Conservation (phyloP, 129 eudicot species). For the Ambrosia artemisiifolia region DNA sequence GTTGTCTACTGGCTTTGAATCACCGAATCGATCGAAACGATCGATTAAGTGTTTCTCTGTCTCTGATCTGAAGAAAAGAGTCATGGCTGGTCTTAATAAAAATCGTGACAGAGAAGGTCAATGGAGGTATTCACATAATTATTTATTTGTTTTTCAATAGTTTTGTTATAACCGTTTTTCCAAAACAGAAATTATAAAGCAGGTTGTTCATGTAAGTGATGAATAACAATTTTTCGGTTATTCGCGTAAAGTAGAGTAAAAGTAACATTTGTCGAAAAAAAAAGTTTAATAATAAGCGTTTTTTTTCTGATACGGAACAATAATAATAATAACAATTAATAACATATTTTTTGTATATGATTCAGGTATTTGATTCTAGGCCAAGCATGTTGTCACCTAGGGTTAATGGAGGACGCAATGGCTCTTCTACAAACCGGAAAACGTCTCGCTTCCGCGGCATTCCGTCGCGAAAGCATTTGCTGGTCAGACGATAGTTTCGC, state of each 20-base stretch:
- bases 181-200: too few species aligned
- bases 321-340: neutral
- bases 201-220: too few species aligned
- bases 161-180: neutral
- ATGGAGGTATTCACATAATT: slow-evolving; percentile 57
- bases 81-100: slow-evolving; percentile 58
- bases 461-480: slow-evolving; percentile 75
- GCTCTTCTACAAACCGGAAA: slow-evolving; percentile 84
- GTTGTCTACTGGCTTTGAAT: slow-evolving; percentile 34
- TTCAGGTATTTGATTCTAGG: slow-evolving; percentile 81
- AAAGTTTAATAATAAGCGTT: too few species aligned
- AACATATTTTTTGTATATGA: neutral
- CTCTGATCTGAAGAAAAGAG: slow-evolving; percentile 80
- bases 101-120: slow-evolving; percentile 64
- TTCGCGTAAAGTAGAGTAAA: too few species aligned
- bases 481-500: slow-evolving; percentile 80
- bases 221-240: too few species aligned
- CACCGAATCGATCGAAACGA: slow-evolving; percentile 38
- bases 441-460: slow-evolving; percentile 85
- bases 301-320: too few species aligned
- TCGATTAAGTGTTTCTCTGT: slow-evolving; percentile 72
- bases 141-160: neutral
- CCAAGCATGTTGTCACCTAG: slow-evolving; percentile 89
- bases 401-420: slow-evolving; percentile 88
- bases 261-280: too few species aligned